phyloP scores from a whole-genome alignment of 164 flowering plant species.

The Annona squamosa region DNA sequence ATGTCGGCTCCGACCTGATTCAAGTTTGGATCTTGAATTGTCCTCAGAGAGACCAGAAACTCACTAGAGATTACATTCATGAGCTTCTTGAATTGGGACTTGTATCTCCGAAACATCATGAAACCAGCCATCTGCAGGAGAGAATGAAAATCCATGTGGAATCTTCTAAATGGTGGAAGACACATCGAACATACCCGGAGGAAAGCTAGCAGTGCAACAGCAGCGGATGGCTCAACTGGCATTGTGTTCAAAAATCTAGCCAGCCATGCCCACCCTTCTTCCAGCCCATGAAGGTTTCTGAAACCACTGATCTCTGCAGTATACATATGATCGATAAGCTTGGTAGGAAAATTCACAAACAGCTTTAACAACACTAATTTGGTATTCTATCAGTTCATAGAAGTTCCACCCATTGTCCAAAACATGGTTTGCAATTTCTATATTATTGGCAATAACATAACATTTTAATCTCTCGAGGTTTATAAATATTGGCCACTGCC shows the following conservation, averaged over 20 bases:
- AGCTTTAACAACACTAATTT: not conserved
- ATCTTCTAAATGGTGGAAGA: not conserved
- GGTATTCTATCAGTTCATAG: not conserved
- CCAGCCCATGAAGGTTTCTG: constrained; percentile 61
- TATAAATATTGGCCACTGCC: too few species aligned
- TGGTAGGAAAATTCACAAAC: not conserved
- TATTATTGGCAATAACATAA: too few species aligned
- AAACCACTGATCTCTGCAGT: constrained; percentile 37
- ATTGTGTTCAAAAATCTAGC: constrained; percentile 72
- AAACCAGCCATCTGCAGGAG: constrained; percentile 76
- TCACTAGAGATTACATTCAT: constrained; percentile 36
- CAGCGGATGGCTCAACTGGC: constrained; percentile 63
- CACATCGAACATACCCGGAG: constrained; percentile 43
- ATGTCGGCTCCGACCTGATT: constrained; percentile 29
- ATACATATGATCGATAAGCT: not conserved
- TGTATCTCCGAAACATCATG: constrained; percentile 54
- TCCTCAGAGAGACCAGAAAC: constrained; percentile 44
- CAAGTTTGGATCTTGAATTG: constrained; percentile 29
- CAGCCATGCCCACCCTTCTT: constrained; percentile 94
- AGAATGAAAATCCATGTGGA: not conserved
- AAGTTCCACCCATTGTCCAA: not conserved
- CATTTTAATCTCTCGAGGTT: too few species aligned
- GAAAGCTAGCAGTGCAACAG: constrained; percentile 63
- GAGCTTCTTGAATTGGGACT: constrained; percentile 63
- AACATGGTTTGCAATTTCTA: too few species aligned